Base-by-base conservation (phyloP, 495 filamentous ascomycete species). In the Hypoxylon rickii region DNA sequence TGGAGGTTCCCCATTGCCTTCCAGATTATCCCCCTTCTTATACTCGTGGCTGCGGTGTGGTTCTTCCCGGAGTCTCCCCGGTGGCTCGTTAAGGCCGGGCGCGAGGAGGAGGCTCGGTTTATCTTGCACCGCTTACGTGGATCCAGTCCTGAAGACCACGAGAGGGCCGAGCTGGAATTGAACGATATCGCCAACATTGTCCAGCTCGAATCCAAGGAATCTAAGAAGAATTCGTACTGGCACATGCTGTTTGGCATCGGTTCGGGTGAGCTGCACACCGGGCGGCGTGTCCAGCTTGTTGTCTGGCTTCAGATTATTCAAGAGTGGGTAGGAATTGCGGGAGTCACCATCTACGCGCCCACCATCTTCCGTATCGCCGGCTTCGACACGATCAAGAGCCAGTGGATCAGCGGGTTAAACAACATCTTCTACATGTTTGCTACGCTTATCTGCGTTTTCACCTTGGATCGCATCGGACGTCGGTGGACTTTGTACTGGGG, bases 251-350 rank as follows among this genome's bases (percentile, higher is more conserved):
- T 86, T 54, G 85, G 85, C 10, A 77, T 79, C 44, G 80, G 79
- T 36, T 81, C 79, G 0, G 84, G 84, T 0, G 82, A 86, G 32
- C 66, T 89, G 17, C 85, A 89, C 54, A 83, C 83, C 8, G 86
- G 79, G 2, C 76, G 86, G 2, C 77, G 86, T 6, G 84, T 88
- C 18, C 85, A 88, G 61, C 74, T 89, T 8, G 84, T 87, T 13
- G 77, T 89, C 36, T 89, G 85, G 85, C 68, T 89, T 7, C 83
- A 89, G 69, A 87, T 89, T 37, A 80, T 89, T 70, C 85, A 87
- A 58, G 85, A 88, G 63, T 89, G 85, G 85, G 79, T 86, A 57
- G 86, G 87, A 16, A 88, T 89, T 64, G 85, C 85, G 0, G 85
- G 85, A 42, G 80, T 89, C 15, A 89, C 87, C 1, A 80, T 89